Percentiles rank a stretch among this genome's conserved stretches.
phyloP scores from a whole-genome alignment of 805 yeast species.

The Pichia deserticola region DNA sequence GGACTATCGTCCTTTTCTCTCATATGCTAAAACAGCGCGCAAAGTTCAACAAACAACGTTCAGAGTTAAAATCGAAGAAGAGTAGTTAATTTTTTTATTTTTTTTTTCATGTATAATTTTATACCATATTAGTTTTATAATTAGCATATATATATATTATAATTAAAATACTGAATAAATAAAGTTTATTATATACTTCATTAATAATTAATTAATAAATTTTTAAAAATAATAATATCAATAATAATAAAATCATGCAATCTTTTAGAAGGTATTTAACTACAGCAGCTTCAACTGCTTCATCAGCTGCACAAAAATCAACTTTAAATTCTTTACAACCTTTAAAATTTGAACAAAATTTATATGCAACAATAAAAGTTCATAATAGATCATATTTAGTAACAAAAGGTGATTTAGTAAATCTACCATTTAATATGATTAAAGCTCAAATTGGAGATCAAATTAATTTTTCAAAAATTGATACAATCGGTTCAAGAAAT shows the following conservation, averaged over 20 bases:
- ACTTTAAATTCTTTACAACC: slow-evolving; percentile 35
- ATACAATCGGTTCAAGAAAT: slow-evolving; percentile 79
- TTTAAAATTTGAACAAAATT: slow-evolving; percentile 54
- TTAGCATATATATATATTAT: no score
- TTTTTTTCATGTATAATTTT: neutral
- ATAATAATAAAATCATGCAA: neutral
- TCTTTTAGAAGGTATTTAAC: slow-evolving; percentile 5
- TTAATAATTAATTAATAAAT: no score
- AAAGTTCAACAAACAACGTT: slow-evolving; percentile 34
- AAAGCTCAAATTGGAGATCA: slow-evolving; percentile 78
- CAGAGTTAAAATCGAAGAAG: neutral
- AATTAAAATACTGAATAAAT: no score
- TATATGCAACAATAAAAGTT: slow-evolving; percentile 77
- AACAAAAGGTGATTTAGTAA: slow-evolving; percentile 81
- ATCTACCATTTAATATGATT: slow-evolving; percentile 71
- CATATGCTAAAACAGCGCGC: slow-evolving; percentile 87
- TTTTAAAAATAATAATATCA: no score
- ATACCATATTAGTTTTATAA: no score
- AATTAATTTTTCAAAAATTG: slow-evolving; percentile 65
- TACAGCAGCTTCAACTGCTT: neutral
- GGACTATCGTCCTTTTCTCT: slow-evolving; percentile 73
- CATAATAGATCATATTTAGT: slow-evolving; percentile 83
- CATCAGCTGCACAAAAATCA: slow-evolving; percentile 1
- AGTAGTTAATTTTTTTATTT: neutral
- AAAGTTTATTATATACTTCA: no score